Base-by-base conservation (phyloP, 805 yeast genomes). In the Deakozyma indianensis region DNA sequence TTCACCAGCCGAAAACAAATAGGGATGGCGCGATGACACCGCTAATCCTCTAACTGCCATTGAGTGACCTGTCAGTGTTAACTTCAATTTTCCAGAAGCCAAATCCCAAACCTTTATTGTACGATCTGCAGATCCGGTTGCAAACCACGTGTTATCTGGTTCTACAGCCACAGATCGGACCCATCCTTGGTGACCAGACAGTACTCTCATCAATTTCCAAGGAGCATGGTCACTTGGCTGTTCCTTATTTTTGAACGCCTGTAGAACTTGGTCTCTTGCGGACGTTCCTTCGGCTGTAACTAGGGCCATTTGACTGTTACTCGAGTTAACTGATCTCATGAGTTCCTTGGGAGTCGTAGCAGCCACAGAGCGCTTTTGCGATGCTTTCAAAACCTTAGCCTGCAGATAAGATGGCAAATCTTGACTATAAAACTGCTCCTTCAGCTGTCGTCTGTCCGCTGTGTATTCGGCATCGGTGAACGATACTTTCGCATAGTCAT, bases 151-250 rank as follows among this genome's bases (percentile, higher is more conserved):
- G 59, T 87, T 87, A 25, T 81, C 81, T 0, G 95, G 95, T 49
- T 92, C 97, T 18, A 83, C 74, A 4, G 80, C 71, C 2, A 87
- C 66, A n/a, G 84, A 72, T 41, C 94, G 70, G 1, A 92, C 86
- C 88, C 96, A 88, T 0, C 99, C 98, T 35, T 75, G 71, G 59
- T 92, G 98, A 2, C 97, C 97, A 1, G 83, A 77, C 0, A 90
- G 69, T 2, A 90, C 86, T 47, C 81, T 69, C 57, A 68, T 70
- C 3, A 84, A 68, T 53, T 75, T 74, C 95, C 95, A 86, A 2
- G 78, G 74, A 1, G 75, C 73, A 56, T 76, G 84, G 72, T 64
- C 59, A 22, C 54, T 57, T 2, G 65, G 62, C 41, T 49, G 49
- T n/a, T 41, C 48, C 15, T 32, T 45, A 25, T 7, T 32, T 14